Conservation (phyloP, 208 protist species). For the Crithidia expoeki region DNA sequence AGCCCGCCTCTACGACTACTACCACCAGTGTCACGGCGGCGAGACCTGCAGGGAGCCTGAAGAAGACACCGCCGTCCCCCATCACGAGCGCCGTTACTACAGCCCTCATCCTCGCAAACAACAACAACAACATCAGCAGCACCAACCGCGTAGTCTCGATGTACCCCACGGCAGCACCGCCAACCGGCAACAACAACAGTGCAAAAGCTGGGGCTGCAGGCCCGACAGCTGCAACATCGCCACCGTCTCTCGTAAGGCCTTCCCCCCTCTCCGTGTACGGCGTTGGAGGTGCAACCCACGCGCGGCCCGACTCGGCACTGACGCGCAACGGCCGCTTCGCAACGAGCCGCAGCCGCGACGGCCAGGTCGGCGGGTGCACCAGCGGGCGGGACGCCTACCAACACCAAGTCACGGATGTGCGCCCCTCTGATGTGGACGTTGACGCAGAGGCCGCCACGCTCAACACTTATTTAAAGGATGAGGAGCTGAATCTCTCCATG, state of each 20-base stretch:
- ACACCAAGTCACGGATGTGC: background rate
- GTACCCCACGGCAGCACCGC: background rate
- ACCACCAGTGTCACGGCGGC: background rate
- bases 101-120: background rate
- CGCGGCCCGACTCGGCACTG: conserved; percentile 20
- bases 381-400: background rate
- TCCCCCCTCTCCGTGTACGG: background rate
- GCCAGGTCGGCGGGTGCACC: background rate
- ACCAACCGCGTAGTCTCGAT: background rate
- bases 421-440: background rate
- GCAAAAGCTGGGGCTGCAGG: background rate
- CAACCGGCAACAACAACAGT: too few relatives aligned
- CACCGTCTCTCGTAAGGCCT: background rate
- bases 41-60: background rate
- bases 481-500: conserved; percentile 61
- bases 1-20: background rate
- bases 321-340: conserved; percentile 29
- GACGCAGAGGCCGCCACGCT: conserved; percentile 36
- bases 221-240: background rate
- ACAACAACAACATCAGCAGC: background rate
- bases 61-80: background rate
- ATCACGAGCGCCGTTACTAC: background rate
- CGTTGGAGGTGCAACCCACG: background rate
- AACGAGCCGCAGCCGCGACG: conserved; percentile 19
- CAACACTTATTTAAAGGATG: conserved; percentile 38